Evolutionary conservation across 2,329 filamentous ascomycete genomes (phyloP), one percentile per base, ranked within the genome.

Genomic region (Dactylonectria macrodidyma): DNA sequence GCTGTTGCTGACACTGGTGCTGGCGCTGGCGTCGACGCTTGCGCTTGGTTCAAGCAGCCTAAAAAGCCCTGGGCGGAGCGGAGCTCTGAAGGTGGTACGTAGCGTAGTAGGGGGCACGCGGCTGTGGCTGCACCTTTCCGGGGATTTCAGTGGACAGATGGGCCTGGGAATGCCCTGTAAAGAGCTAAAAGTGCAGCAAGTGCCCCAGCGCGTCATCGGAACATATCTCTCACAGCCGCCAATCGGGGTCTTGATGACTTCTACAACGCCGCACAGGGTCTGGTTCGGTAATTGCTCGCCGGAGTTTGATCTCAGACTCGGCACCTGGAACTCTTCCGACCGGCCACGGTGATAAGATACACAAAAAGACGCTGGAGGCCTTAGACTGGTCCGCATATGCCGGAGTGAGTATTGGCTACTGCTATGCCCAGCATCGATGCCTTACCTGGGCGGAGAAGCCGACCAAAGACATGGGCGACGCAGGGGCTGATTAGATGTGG

Each of bases 401-500:
- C 50, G 51, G 24, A 38, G 33, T 26, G 54, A 50, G 38, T 41
- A 55, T 46, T 50, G 16, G 10, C n/a, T 38, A 36, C 26, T 46
- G 14, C 36, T 41, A 26, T 55, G 62, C 50, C 41, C n/a, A 38
- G 38, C 50, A 55, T 57, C 50, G 22, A 51, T 38, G 38, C 47
- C 48, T 52, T 52, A 47, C 47, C 44, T 56, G 50, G 50, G 33
- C 5, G 66, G 1, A 55, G 47, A 64, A 65, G 55, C 56, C 44
- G 57, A 60, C 44, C 66, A 47, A 62, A 62, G 51, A 68, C 71
- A 58, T 60, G 55, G 71, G 75, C 48, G 72, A 76, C 48, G 72
- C 74, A 76, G 74, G 74, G 74, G 74, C 71, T 76, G 59, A 75
- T 75, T 75, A 75, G 48, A 58, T 71, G 74, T 76, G 74, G 74